Conservation (phyloP, 192 early-diverging fungal genomes). For the Mortierella hygrophila region DNA sequence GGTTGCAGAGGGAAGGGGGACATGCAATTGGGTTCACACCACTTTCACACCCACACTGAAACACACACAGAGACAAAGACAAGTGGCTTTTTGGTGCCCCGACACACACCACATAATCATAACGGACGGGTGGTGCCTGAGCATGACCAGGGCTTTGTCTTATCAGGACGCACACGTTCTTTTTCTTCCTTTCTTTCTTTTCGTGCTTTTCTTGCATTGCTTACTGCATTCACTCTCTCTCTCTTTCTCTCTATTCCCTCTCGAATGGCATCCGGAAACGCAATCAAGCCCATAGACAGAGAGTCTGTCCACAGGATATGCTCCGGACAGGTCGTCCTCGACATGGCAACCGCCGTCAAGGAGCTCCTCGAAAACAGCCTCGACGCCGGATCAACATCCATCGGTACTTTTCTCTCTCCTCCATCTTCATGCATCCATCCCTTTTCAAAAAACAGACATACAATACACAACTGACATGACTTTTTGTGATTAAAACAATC, state of each 20-base stretch:
- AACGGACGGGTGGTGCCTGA: too few relatives aligned
- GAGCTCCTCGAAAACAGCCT: slow-evolving; percentile 96
- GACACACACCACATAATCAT: too few relatives aligned
- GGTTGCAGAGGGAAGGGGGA: too few relatives aligned
- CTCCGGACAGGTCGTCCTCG: slow-evolving; percentile 90
- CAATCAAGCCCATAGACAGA: slow-evolving; percentile 65
- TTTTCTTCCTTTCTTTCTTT: background rate
- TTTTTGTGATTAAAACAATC: background rate
- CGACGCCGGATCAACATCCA: slow-evolving; percentile 85
- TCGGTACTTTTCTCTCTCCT: slow-evolving; percentile 59
- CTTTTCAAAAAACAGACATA: background rate
- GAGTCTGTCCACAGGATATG: slow-evolving; percentile 84
- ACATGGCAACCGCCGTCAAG: slow-evolving; percentile 88
- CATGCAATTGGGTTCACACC: too few relatives aligned
- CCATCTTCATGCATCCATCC: background rate
- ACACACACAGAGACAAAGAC: too few relatives aligned
- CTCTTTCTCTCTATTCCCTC: background rate
- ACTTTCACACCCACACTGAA: too few relatives aligned
- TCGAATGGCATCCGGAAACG: slow-evolving; percentile 8
- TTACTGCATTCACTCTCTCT: too few relatives aligned
- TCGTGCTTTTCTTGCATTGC: background rate
- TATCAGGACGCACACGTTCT: background rate
- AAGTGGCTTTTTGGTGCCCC: too few relatives aligned
- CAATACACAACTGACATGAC: background rate
- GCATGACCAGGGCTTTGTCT: too few relatives aligned